Percentiles rank a stretch among this genome's conserved stretches.
Evolutionary conservation across 2,329 filamentous ascomycete species (phyloP).

Genomic region (Alternaria sp.): DNA sequence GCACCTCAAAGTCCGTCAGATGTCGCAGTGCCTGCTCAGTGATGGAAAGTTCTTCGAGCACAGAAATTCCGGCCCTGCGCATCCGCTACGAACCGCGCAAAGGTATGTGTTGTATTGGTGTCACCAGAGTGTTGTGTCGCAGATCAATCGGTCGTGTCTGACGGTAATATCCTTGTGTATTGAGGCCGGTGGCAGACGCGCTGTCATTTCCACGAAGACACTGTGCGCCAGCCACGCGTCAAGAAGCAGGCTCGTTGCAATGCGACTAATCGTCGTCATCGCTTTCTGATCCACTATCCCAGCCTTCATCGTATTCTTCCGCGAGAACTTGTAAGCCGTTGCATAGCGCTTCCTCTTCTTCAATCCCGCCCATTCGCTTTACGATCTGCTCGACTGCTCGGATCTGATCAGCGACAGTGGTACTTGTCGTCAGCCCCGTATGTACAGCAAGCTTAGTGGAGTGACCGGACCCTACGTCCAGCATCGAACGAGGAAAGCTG

Average conservation of each 20-base stretch:
- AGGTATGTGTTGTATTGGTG: not conserved
- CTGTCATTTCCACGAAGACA: not conserved
- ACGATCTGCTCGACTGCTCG: slow-evolving; percentile 70
- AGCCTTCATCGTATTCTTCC: slow-evolving; percentile 88
- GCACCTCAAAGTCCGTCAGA: not conserved
- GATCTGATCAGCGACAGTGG: slow-evolving; percentile 72
- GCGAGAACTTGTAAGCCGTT: slow-evolving; percentile 83
- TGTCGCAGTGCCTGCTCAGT: not conserved
- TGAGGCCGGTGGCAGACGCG: not conserved
- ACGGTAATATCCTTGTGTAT: not conserved
- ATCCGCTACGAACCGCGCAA: not conserved
- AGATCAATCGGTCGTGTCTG: not conserved
- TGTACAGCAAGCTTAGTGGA: slow-evolving; percentile 54
- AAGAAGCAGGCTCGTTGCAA: not conserved
- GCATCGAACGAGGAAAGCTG: slow-evolving; percentile 78
- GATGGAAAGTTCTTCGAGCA: not conserved
- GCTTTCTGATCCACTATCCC: slow-evolving; percentile 72
- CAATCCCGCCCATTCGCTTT: slow-evolving; percentile 67
- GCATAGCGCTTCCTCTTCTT: slow-evolving; percentile 82
- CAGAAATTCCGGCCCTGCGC: not conserved
- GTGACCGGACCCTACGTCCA: slow-evolving; percentile 55
- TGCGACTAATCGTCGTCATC: slow-evolving; percentile 65
- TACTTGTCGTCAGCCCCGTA: slow-evolving; percentile 72
- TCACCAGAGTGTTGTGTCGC: not conserved
- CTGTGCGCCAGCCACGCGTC: not conserved